Base-by-base conservation (phyloP, 108 stramenopile species). In the Nannochloropsis oceanica region DNA sequence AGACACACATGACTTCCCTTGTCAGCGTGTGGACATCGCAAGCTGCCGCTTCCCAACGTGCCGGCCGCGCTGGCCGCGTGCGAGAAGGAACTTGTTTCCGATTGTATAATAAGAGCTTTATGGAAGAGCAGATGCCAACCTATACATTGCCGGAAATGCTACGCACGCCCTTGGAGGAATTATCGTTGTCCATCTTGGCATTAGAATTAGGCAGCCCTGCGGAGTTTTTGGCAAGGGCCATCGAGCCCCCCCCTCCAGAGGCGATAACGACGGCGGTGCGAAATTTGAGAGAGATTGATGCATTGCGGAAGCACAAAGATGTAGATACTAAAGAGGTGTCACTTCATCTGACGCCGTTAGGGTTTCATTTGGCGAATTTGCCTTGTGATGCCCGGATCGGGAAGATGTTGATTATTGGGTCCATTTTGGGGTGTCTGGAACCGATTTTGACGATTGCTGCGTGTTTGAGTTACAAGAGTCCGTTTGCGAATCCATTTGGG, bases 31-130 rank as follows among this genome's bases (percentile, higher is more conserved):
- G 26, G 11, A 80, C 42, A 8, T 85, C 80, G 13, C 89, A 90
- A 85, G 90, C 90, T 42, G 73, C 91, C 86, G 93, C 95, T 11
- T 93, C 93, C 50, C 97, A 99, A 91, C 87, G 97, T 9, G 92
- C 93, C 26, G 97, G 99, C 73, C 93, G 99, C 44, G 97, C 99
- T 0, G 99, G 97, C 8, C 92, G 99, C 44, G 95, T 97, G 27
- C 94, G 94, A 43, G 87, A 94, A 18, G 99, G 99, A 26, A 79
- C 85, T 13, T 95, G 94, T 87, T 97, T 90, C 44, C 95, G 95
- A 86, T 87, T 99, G 25, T 96, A 93, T 90, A 84, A 79, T 27
- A 44, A 88, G 90, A 27, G 25, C 81, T 84, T 88, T 46, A 46
- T 81, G 25, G 26, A 22, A 12, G 43, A 80, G 85, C n/a, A 80